Percentiles rank a stretch among this genome's conserved stretches.
Evolutionary conservation across 257 asterid species (phyloP).

Genomic region (Solanum pinnatisectum): DNA sequence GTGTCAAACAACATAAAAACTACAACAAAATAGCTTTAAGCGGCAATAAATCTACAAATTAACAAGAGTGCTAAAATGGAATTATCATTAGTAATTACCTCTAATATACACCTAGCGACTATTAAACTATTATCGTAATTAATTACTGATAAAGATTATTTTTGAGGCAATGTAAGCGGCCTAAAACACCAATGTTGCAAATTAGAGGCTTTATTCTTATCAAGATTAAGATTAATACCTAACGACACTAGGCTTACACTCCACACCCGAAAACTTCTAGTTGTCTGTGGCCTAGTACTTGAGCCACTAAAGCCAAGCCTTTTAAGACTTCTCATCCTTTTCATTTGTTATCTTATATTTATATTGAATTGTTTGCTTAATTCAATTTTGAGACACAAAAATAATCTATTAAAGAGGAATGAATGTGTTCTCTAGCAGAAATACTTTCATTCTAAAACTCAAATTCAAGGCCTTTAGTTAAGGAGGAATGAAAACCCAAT

Average conservation of each 20-base stretch:
- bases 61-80: no score
- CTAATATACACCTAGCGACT: no score
- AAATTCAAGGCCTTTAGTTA: no score
- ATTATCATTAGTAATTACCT: no score
- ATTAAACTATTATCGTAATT: no score
- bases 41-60: not conserved
- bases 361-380: not conserved
- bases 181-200: no score
- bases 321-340: not conserved
- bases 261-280: not conserved
- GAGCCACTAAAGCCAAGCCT: not conserved
- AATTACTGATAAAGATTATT: not conserved
- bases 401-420: not conserved
- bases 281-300: not conserved
- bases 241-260: not conserved
- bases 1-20: not conserved
- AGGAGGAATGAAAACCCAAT: no score
- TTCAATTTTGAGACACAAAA: not conserved
- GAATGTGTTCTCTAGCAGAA: not conserved
- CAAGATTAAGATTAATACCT: not conserved
- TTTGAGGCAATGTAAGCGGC: not conserved
- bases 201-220: not conserved
- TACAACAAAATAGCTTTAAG: no score
- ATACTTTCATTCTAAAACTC: not conserved
- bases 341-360: rapidly evolving